phyloP scores from a whole-genome alignment of 345 rosid species.

The Syzygium aromaticum region DNA sequence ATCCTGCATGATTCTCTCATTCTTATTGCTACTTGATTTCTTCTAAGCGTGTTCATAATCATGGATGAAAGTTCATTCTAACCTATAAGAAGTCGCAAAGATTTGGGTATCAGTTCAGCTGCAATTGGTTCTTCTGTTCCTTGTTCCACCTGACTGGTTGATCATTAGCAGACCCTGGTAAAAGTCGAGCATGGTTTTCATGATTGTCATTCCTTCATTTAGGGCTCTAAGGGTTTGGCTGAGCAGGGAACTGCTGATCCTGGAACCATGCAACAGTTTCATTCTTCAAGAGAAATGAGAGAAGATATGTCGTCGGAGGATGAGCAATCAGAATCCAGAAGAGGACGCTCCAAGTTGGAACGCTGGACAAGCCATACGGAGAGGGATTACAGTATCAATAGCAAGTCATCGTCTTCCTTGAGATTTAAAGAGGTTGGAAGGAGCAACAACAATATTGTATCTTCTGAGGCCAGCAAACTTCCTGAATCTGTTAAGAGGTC shows the following conservation, averaged over 20 bases:
- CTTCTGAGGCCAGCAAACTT: constrained; percentile 24
- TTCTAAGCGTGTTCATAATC: neutral
- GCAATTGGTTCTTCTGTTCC: neutral
- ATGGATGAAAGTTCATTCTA: neutral
- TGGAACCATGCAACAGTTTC: constrained; percentile 28
- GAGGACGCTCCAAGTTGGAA: constrained; percentile 85
- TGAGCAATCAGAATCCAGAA: constrained; percentile 65
- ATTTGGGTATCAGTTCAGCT: neutral
- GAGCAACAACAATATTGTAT: constrained; percentile 24
- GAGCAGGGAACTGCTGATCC: constrained; percentile 32
- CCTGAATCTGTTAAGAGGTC: constrained; percentile 20
- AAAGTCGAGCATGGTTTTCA: constrained; percentile 16
- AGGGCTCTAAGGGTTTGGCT: constrained; percentile 47
- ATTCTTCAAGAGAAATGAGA: constrained; percentile 41
- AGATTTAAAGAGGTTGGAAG: constrained; percentile 52
- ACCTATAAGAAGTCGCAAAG: neutral
- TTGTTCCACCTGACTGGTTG: neutral
- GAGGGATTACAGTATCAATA: constrained; percentile 49
- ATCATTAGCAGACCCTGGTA: neutral
- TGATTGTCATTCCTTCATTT: constrained; percentile 23
- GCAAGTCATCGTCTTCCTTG: constrained; percentile 52
- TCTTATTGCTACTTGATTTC: neutral
- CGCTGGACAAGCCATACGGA: constrained; percentile 95
- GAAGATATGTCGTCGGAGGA: constrained; percentile 70
- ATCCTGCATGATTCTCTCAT: neutral